A percentile compares a stretch with the other conserved stretches of the same genome.
These are phyloP conservation scores for Fusarium miscanthi DNA, from an alignment of 2,329 filamentous ascomycete genomes.

Conservation along the genomic window DNA sequence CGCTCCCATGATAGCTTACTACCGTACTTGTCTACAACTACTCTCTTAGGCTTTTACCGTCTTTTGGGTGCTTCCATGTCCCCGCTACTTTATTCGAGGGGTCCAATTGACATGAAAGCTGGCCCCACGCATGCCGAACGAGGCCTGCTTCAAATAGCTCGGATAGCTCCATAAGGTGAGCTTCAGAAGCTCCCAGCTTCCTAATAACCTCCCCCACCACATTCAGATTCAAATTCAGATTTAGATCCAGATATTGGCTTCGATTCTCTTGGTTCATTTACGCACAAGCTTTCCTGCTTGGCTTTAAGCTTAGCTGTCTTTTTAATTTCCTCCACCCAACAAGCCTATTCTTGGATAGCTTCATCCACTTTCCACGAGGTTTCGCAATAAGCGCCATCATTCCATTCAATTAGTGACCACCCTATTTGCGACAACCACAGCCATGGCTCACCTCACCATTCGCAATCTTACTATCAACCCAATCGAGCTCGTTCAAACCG, in stretches of 20 bases:
- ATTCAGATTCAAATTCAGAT: background rate
- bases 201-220: background rate
- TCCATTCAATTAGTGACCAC: background rate
- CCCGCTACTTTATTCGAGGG: background rate
- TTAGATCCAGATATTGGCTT: conserved; percentile 1
- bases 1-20: conserved; percentile 4
- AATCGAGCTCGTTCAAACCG: conserved; percentile 77
- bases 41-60: background rate
- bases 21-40: background rate
- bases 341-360: background rate
- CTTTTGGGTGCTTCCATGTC: background rate
- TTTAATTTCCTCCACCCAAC: background rate
- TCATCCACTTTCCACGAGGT: background rate
- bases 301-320: background rate
- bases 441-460: conserved; percentile 72
- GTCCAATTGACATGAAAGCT: conserved; percentile 1
- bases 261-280: background rate
- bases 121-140: background rate
- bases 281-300: background rate
- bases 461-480: conserved; percentile 83
- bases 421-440: conserved; percentile 14
- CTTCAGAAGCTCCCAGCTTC: background rate
- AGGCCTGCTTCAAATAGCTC: background rate
- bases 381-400: conserved; percentile 9
- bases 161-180: background rate